Base-by-base conservation (phyloP, 176 grass and related monocot species). In the Bolboschoenus planiculmis region DNA sequence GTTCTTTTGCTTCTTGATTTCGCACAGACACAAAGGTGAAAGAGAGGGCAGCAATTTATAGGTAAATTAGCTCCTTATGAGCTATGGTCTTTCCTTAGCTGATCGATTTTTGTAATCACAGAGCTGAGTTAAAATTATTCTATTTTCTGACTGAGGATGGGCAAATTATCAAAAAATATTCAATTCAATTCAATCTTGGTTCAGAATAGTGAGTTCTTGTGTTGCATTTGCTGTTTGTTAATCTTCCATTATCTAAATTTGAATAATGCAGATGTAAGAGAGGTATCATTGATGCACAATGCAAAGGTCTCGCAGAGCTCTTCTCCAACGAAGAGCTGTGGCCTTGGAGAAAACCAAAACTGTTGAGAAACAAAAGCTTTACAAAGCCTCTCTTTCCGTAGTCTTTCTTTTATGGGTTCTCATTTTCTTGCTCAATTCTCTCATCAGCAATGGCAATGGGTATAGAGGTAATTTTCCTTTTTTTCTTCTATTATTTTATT, bases 251-350 rank as follows among this genome's bases (percentile, higher is more conserved):
- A 39, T 66, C 37, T 57, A 27, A 53, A 84, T 58, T 53, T 13
- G 6, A 53, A 51, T 31, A 20, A 33, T 77, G 46, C 72, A 77
- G 72, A 77, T 77, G 72, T 53, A 14, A 77, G 47, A 51, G 46
- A 50, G 46, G 53, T 34, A 51, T 5, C 53, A 53, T 53, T 77
- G 44, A 33, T 53, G 72, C 46, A 15, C 72, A 96, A 99, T 99
- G 97, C 97, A 95, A 88, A 91, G 91, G 79, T 99, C 93, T 71
- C 83, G 89, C 48, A 90, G 83, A 89, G 87, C 88, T 40, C 86
- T 93, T 61, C 83, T 90, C 80, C 87, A 82, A 70, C 87, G 97
- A 87, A 91, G 26, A 86, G 91, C 90, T 72, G 85, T 87, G 56
- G 79, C 80, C 48, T 84, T 83, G 74, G 93, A 86, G 59, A 87